Evolutionary conservation across 2,329 filamentous ascomycete species (phyloP).

Genomic region (Colletotrichum kahawae): DNA sequence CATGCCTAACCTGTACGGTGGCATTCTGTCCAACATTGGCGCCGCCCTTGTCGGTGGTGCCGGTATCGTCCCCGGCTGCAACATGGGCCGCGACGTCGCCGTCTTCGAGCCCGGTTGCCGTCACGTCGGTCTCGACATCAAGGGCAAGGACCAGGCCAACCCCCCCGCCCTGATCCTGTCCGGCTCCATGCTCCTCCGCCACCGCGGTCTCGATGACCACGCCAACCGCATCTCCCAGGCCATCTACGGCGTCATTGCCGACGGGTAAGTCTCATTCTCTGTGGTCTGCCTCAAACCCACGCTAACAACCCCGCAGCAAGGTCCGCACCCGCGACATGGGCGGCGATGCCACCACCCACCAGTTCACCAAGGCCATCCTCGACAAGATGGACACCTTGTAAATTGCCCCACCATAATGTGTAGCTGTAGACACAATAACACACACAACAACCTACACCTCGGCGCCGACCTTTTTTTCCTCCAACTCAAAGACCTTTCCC

Average conservation of each 20-base stretch:
- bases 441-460: neutral
- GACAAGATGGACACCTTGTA: slow-evolving; percentile 89
- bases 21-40: slow-evolving; percentile 98
- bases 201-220: slow-evolving; percentile 96
- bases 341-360: slow-evolving; percentile 84
- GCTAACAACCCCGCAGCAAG: slow-evolving; percentile 66
- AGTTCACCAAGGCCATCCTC: slow-evolving; percentile 94
- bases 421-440: slow-evolving; percentile 9
- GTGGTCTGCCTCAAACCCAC: neutral
- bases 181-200: slow-evolving; percentile 94
- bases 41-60: slow-evolving; percentile 96
- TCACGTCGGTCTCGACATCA: slow-evolving; percentile 98
- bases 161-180: slow-evolving; percentile 95
- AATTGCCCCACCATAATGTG: slow-evolving; percentile 29
- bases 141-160: slow-evolving; percentile 99
- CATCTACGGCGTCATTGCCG: slow-evolving; percentile 78
- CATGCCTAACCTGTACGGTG: slow-evolving; percentile 99
- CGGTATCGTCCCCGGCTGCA: slow-evolving; percentile 96
- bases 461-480: neutral
- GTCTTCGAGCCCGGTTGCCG: slow-evolving; percentile 99
- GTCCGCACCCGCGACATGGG: slow-evolving; percentile 95
- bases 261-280: slow-evolving; percentile 70
- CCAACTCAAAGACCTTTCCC: neutral
- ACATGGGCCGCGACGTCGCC: slow-evolving; percentile 98
- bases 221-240: slow-evolving; percentile 97